A percentile compares a stretch with the other conserved stretches of the same genome.
Evolutionary conservation across 1,284 basidiomycete genomes (phyloP).

Genomic region (Leccinum angustisporum): DNA sequence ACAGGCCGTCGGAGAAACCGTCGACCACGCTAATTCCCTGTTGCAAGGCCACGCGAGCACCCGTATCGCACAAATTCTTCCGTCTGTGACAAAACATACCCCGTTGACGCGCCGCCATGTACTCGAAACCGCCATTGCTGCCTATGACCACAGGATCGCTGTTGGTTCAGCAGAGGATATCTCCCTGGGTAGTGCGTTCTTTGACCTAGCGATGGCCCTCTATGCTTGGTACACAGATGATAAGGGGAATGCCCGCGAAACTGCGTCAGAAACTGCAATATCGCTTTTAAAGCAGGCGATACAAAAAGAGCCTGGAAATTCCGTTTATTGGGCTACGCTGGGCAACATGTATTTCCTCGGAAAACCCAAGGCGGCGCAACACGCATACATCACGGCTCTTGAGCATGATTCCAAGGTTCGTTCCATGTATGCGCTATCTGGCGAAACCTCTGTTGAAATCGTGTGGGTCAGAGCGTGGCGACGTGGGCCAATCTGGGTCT

Average conservation of each 20-base stretch:
- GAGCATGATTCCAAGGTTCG: constrained; percentile 80
- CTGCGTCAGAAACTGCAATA: constrained; percentile 53
- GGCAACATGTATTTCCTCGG: constrained; percentile 74
- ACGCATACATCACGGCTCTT: constrained; percentile 88
- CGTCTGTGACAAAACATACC: constrained; percentile 25
- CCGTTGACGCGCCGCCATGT: constrained; percentile 41
- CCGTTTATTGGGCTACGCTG: constrained; percentile 80
- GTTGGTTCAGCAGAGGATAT: constrained; percentile 63
- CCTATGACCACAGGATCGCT: constrained; percentile 73
- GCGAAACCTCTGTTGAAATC: constrained; percentile 11
- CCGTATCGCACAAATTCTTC: constrained; percentile 44
- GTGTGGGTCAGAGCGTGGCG: constrained; percentile 56
- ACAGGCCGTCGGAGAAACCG: constrained; percentile 35
- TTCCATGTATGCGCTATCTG: constrained; percentile 8
- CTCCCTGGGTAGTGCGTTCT: constrained; percentile 64
- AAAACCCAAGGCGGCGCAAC: constrained; percentile 78
- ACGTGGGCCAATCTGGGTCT: constrained; percentile 92
- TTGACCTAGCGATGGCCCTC: constrained; percentile 76
- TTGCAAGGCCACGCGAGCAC: constrained; percentile 40
- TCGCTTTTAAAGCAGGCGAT: constrained; percentile 75
- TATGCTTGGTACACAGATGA: constrained; percentile 48
- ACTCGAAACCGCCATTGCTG: constrained; percentile 60
- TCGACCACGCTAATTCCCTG: constrained; percentile 40
- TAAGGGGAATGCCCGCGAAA: constrained; percentile 33
- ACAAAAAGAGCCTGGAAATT: constrained; percentile 71